phyloP scores from a whole-genome alignment of 441 rosid genomes.

The Metrosideros polymorpha region DNA sequence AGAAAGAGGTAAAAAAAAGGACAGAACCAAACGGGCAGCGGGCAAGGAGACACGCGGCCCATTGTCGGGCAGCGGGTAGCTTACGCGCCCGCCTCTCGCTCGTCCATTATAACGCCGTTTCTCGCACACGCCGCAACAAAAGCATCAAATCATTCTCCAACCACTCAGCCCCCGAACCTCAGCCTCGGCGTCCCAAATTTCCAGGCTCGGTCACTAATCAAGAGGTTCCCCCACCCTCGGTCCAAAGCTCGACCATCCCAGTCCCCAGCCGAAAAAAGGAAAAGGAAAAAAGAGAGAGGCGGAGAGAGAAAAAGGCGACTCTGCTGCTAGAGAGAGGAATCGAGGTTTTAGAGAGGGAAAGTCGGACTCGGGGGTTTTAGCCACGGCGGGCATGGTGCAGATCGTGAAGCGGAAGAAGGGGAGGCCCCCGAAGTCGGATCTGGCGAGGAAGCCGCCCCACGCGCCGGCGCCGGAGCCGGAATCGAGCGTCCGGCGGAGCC shows the following conservation, averaged over 20 bases:
- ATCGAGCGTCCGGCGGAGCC: conserved; percentile 52
- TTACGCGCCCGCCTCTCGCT: not conserved
- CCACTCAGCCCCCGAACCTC: conserved; percentile 23
- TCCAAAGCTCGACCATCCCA: conserved; percentile 15
- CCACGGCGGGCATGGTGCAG: conserved; percentile 45
- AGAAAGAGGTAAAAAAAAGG: no score
- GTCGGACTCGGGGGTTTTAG: not conserved
- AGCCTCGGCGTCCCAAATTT: conserved; percentile 13
- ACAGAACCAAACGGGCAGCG: conserved; percentile 3
- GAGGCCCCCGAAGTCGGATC: conserved; percentile 90
- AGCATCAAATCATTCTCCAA: conserved; percentile 17
- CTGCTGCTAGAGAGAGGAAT: conserved; percentile 3
- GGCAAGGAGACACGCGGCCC: conserved; percentile 17
- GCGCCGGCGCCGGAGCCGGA: conserved; percentile 18
- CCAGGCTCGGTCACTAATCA: conserved; percentile 15
- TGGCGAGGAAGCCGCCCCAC: conserved; percentile 24
- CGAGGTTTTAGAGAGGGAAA: conserved; percentile 1
- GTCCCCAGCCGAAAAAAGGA: not conserved
- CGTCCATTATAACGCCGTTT: conserved; percentile 20
- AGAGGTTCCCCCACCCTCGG: conserved; percentile 2
- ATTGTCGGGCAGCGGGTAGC: conserved; percentile 35
- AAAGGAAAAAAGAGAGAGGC: conserved; percentile 15
- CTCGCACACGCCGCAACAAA: not conserved
- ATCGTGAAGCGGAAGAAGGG: conserved; percentile 93
- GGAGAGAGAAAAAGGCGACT: not conserved